A percentile compares a stretch with the other conserved stretches of the same genome.
phyloP scores from a whole-genome alignment of 1,284 basidiomycete genomes.

The Malassezia psittaci region DNA sequence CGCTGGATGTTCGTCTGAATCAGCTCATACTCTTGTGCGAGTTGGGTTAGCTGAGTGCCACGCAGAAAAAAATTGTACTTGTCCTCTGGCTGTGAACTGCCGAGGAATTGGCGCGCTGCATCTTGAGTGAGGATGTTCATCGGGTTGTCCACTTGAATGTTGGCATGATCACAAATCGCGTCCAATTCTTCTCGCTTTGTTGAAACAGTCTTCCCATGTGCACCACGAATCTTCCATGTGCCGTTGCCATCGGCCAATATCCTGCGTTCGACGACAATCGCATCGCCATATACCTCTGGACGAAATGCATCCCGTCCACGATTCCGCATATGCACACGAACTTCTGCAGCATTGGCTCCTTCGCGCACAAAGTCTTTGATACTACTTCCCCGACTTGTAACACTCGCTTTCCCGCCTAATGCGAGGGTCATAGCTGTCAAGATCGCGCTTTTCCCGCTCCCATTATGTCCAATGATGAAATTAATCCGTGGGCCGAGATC shows the following conservation, averaged over 20 bases:
- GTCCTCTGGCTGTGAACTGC: slow-evolving; percentile 68
- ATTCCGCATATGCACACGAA: slow-evolving; percentile 74
- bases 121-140: slow-evolving; percentile 64
- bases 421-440: slow-evolving; percentile 86
- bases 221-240: slow-evolving; percentile 70
- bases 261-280: slow-evolving; percentile 71
- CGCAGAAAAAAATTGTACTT: slow-evolving; percentile 86
- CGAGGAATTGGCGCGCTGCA: slow-evolving; percentile 70
- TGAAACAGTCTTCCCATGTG: slow-evolving; percentile 59
- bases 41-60: slow-evolving; percentile 80
- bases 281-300: slow-evolving; percentile 68
- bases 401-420: slow-evolving; percentile 77
- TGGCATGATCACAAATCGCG: slow-evolving; percentile 84
- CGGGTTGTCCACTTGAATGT: slow-evolving; percentile 92
- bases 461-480: slow-evolving; percentile 79
- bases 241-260: slow-evolving; percentile 66
- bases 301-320: slow-evolving; percentile 78
- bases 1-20: slow-evolving; percentile 51
- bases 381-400: slow-evolving; percentile 68
- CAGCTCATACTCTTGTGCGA: slow-evolving; percentile 72
- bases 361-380: slow-evolving; percentile 81
- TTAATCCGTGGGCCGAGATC: slow-evolving; percentile 82
- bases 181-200: slow-evolving; percentile 76
- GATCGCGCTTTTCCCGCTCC: slow-evolving; percentile 75
- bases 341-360: slow-evolving; percentile 67